Conservation (phyloP, 2,329 filamentous ascomycete species). For the Lachnellula cervina region DNA sequence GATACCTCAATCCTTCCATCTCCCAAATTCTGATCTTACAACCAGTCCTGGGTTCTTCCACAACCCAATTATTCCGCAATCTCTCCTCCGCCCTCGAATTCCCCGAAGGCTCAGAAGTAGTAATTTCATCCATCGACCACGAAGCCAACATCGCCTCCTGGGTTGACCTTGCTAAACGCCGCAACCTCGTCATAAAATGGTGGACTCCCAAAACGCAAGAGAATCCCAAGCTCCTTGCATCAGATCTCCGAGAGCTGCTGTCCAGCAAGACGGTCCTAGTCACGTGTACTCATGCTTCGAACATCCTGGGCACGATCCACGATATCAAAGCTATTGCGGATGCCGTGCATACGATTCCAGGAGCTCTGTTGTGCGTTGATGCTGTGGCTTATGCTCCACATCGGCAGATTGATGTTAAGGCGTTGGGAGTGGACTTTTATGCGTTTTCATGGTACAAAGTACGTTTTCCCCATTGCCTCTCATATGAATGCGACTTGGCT, state of each 20-base stretch:
- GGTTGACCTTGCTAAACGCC: slow-evolving; percentile 60
- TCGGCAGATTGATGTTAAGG: slow-evolving; percentile 61
- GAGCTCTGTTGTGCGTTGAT: slow-evolving; percentile 65
- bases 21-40: slow-evolving; percentile 4
- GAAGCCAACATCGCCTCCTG: slow-evolving; percentile 74
- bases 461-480: neutral
- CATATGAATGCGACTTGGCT: neutral
- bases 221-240: slow-evolving; percentile 55
- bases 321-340: slow-evolving; percentile 53
- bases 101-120: slow-evolving; percentile 56
- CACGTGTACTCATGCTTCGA: slow-evolving; percentile 67
- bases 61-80: slow-evolving; percentile 73
- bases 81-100: slow-evolving; percentile 53
- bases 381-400: slow-evolving; percentile 75
- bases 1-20: neutral
- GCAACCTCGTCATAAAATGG: slow-evolving; percentile 62
- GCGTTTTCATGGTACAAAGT: slow-evolving; percentile 77
- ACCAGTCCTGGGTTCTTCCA: slow-evolving; percentile 64
- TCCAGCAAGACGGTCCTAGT: slow-evolving; percentile 63
- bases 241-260: slow-evolving; percentile 55
- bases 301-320: slow-evolving; percentile 68
- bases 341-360: slow-evolving; percentile 43
- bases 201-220: slow-evolving; percentile 50
- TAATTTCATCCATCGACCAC: slow-evolving; percentile 69
- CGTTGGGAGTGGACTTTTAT: slow-evolving; percentile 69